Conservation (phyloP, 495 filamentous ascomycete genomes). For the Penicillium herquei region DNA sequence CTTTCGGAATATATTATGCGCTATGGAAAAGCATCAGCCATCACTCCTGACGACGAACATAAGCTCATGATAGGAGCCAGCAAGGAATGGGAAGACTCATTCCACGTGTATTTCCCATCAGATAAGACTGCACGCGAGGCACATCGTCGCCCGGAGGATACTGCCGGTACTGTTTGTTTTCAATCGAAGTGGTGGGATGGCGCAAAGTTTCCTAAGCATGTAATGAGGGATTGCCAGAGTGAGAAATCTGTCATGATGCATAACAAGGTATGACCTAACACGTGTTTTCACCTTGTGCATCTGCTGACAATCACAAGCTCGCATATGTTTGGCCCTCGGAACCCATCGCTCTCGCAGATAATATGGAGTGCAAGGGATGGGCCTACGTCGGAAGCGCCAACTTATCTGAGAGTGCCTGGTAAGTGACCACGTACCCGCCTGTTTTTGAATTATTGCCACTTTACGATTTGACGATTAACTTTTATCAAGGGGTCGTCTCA, state of each 20-base stretch:
- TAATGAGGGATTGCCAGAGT: slow-evolving; percentile 74
- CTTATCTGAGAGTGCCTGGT: slow-evolving; percentile 90
- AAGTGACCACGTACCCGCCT: slow-evolving; percentile 22
- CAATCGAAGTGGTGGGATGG: slow-evolving; percentile 64
- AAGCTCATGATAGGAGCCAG: slow-evolving; percentile 19
- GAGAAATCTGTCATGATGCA: slow-evolving; percentile 75
- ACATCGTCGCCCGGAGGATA: slow-evolving; percentile 50
- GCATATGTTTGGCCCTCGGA: slow-evolving; percentile 60
- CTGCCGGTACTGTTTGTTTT: slow-evolving; percentile 81
- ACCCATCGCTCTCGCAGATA: slow-evolving; percentile 24
- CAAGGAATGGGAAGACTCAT: slow-evolving; percentile 47
- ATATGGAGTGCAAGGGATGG: slow-evolving; percentile 51
- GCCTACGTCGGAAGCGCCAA: slow-evolving; percentile 93
- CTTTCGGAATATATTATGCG: slow-evolving; percentile 54
- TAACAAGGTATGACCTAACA: slow-evolving; percentile 58
- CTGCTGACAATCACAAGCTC: slow-evolving; percentile 39
- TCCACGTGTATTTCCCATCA: slow-evolving; percentile 84
- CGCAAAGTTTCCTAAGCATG: slow-evolving; percentile 62
- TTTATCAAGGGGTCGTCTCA: slow-evolving; percentile 63
- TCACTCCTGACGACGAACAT: slow-evolving; percentile 12
- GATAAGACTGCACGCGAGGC: slow-evolving; percentile 65
- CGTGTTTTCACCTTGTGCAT: neutral
- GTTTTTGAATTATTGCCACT: neutral
- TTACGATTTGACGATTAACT: neutral
- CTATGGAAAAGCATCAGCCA: slow-evolving; percentile 25